Percentiles rank a stretch among this genome's conserved stretches.
phyloP scores from a whole-genome alignment of 1,284 basidiomycete genomes.

The Ustilago trichophora region DNA sequence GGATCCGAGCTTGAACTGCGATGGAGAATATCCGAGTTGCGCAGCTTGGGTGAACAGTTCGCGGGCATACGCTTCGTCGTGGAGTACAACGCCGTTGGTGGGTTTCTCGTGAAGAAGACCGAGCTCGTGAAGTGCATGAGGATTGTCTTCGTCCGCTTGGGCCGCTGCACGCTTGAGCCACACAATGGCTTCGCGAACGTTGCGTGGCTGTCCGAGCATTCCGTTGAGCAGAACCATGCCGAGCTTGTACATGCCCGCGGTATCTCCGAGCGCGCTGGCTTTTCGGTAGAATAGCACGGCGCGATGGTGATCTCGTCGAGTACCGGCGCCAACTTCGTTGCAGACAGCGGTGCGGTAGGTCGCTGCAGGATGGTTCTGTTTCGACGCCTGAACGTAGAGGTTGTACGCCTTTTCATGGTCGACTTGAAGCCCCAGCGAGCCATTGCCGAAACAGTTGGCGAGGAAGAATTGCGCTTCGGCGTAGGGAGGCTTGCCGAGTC shows the following conservation, averaged over 20 bases:
- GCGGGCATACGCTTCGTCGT: slow-evolving; percentile 81
- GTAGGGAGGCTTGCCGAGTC: slow-evolving; percentile 73
- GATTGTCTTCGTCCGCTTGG: slow-evolving; percentile 98
- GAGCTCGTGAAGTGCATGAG: slow-evolving; percentile 96
- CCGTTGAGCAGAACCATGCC: slow-evolving; percentile 94
- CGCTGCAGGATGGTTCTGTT: slow-evolving; percentile 93
- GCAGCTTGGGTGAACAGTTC: slow-evolving; percentile 90
- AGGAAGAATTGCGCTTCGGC: slow-evolving; percentile 99
- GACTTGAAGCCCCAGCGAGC: slow-evolving; percentile 89
- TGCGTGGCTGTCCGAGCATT: slow-evolving; percentile 81
- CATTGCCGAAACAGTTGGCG: slow-evolving; percentile 96
- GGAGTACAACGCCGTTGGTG: slow-evolving; percentile 67
- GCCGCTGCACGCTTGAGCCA: slow-evolving; percentile 95
- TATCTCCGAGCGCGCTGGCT: slow-evolving; percentile 93
- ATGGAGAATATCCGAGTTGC: slow-evolving; percentile 90
- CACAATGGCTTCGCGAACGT: slow-evolving; percentile 87
- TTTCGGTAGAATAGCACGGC: slow-evolving; percentile 97
- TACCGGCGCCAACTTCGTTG: slow-evolving; percentile 99
- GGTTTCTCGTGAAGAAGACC: slow-evolving; percentile 82
- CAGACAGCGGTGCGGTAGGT: slow-evolving; percentile 98
- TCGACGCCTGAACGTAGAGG: slow-evolving; percentile 95
- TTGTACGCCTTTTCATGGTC: slow-evolving; percentile 98
- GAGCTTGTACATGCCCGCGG: slow-evolving; percentile 98
- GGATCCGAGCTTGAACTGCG: slow-evolving; percentile 92
- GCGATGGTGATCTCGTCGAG: slow-evolving; percentile 82